Evolutionary conservation across 345 rosid genomes (phyloP).

Genomic region (Gossypium turneri): DNA sequence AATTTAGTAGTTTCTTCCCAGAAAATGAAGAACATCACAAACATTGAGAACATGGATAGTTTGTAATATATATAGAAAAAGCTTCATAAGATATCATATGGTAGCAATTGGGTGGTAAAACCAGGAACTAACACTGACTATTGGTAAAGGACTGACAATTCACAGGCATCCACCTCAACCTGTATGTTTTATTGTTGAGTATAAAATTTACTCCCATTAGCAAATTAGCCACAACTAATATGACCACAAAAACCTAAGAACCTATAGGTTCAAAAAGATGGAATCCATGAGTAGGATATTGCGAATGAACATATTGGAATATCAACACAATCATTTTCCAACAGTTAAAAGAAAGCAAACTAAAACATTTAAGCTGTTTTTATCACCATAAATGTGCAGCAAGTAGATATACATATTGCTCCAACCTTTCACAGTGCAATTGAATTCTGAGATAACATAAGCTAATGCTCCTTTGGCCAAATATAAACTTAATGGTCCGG

Average conservation of each 20-base stretch:
- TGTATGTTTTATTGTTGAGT: background rate
- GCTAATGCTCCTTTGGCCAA: background rate
- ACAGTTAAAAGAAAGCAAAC: background rate
- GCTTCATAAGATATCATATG: background rate
- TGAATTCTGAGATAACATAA: background rate
- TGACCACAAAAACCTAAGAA: background rate
- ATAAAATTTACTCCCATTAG: background rate
- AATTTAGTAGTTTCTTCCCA: slow-evolving; percentile 20
- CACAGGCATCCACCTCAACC: background rate
- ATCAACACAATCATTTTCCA: background rate
- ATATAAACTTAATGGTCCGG: background rate
- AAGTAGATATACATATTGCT: background rate
- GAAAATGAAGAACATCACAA: slow-evolving; percentile 6
- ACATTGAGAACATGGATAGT: slow-evolving; percentile 4
- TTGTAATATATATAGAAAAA: background rate
- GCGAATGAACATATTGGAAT: background rate
- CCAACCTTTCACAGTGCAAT: background rate
- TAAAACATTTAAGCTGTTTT: slow-evolving; percentile 1
- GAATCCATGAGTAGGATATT: background rate
- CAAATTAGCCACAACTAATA: background rate
- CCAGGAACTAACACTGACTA: background rate
- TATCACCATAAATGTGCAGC: background rate
- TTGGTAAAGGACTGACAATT: background rate
- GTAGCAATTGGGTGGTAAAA: background rate
- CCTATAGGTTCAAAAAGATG: slow-evolving; percentile 1